Evolutionary conservation across 768 basidiomycete species (phyloP).

Genomic region (Porphyrellus cyaneotinctus): DNA sequence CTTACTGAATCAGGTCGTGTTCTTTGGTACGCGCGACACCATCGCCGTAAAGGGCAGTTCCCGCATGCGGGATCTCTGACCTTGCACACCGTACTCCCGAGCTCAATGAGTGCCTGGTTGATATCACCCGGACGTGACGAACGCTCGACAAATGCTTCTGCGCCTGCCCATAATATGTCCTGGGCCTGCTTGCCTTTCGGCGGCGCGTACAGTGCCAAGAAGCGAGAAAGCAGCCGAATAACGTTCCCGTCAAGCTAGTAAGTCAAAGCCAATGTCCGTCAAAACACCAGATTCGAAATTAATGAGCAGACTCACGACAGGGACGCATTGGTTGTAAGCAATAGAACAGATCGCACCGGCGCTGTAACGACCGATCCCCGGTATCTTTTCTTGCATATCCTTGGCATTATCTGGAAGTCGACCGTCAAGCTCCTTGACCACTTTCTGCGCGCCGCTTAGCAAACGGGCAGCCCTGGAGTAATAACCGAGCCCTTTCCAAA

Average conservation of each 20-base stretch:
- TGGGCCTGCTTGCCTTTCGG: slow-evolving; percentile 77
- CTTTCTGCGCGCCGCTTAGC: slow-evolving; percentile 79
- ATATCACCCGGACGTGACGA: slow-evolving; percentile 68
- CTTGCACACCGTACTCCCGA: slow-evolving; percentile 91
- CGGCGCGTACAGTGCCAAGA: slow-evolving; percentile 77
- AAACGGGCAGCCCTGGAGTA: slow-evolving; percentile 84
- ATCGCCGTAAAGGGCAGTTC: slow-evolving; percentile 62
- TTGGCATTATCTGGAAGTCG: slow-evolving; percentile 74
- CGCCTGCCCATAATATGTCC: slow-evolving; percentile 80
- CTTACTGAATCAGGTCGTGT: slow-evolving; percentile 14
- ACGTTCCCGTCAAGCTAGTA: slow-evolving; percentile 86
- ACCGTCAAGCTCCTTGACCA: slow-evolving; percentile 60
- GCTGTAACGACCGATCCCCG: slow-evolving; percentile 87
- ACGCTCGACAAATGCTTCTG: slow-evolving; percentile 60
- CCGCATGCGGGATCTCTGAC: slow-evolving; percentile 73
- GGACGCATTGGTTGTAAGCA: slow-evolving; percentile 77
- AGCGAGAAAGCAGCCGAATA: slow-evolving; percentile 75
- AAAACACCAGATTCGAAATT: background rate
- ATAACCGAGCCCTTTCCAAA: slow-evolving; percentile 93
- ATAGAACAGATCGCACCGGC: slow-evolving; percentile 85
- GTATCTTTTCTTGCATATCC: slow-evolving; percentile 77
- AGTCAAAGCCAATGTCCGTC: background rate
- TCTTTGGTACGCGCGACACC: slow-evolving; percentile 62
- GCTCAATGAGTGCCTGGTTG: slow-evolving; percentile 92
- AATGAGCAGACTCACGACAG: slow-evolving; percentile 60